phyloP scores from a whole-genome alignment of 768 basidiomycete genomes.

The Amanita fuliginea region DNA sequence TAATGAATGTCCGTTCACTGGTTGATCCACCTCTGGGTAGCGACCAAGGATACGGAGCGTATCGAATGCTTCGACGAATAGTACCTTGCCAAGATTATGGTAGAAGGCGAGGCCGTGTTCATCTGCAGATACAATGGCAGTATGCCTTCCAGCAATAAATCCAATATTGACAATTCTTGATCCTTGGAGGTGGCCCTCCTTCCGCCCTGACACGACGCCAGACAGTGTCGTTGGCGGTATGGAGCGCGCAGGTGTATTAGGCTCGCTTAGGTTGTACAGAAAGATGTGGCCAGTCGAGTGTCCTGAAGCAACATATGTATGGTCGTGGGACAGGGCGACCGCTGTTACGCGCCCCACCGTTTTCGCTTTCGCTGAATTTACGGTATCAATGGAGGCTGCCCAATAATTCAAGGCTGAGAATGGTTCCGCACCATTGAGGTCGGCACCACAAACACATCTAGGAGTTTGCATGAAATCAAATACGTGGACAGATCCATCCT shows the following conservation, averaged over 20 bases:
- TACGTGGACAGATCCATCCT: constrained; percentile 64
- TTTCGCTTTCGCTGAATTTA: constrained; percentile 29
- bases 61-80: constrained; percentile 93
- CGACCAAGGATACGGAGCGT: constrained; percentile 89
- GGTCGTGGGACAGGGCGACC: constrained; percentile 84
- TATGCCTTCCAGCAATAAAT: constrained; percentile 88
- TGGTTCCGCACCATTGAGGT: constrained; percentile 40
- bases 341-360: constrained; percentile 75
- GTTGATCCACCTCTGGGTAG: constrained; percentile 45
- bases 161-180: constrained; percentile 72
- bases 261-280: constrained; percentile 71
- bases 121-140: constrained; percentile 85
- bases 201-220: constrained; percentile 62
- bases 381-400: constrained; percentile 10
- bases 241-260: constrained; percentile 55
- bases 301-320: constrained; percentile 85
- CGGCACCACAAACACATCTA: constrained; percentile 67
- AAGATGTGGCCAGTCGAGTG: constrained; percentile 79
- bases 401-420: constrained; percentile 1
- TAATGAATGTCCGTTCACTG: constrained; percentile 8
- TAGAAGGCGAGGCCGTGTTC: constrained; percentile 90
- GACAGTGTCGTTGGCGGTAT: constrained; percentile 60
- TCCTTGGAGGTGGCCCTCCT: constrained; percentile 78
- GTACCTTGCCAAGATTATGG: constrained; percentile 86
- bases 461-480: constrained; percentile 89